phyloP scores from a whole-genome alignment of 2,329 filamentous ascomycete species.

The Epicoccum nigrum region DNA sequence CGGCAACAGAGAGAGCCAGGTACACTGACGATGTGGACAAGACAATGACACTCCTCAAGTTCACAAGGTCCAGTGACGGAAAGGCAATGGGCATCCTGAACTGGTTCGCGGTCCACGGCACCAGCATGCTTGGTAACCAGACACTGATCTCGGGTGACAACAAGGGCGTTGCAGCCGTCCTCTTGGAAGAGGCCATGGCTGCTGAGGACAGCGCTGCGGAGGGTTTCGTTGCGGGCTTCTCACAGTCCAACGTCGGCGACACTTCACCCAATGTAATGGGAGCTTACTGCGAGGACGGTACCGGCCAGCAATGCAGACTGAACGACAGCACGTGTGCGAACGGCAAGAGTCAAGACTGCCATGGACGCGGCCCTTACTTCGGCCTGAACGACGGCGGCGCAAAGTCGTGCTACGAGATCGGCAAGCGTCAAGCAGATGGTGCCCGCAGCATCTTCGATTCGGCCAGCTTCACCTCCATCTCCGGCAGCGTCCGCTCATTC shows the following conservation, averaged over 20 bases:
- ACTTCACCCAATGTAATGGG: slow-evolving; percentile 87
- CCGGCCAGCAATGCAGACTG: slow-evolving; percentile 69
- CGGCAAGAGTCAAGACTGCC: slow-evolving; percentile 72
- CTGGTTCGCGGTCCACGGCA: slow-evolving; percentile 93
- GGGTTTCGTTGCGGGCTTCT: slow-evolving; percentile 87
- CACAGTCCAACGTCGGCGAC: slow-evolving; percentile 89
- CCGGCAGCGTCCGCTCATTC: slow-evolving; percentile 74
- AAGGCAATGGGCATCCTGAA: slow-evolving; percentile 82
- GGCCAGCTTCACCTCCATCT: slow-evolving; percentile 57
- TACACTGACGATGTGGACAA: slow-evolving; percentile 76
- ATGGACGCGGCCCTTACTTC: slow-evolving; percentile 75
- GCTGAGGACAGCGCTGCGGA: slow-evolving; percentile 57
- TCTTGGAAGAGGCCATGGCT: slow-evolving; percentile 75
- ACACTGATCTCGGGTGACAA: slow-evolving; percentile 93
- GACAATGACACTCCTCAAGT: slow-evolving; percentile 78
- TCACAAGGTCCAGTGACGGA: slow-evolving; percentile 73
- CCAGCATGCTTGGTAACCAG: slow-evolving; percentile 89
- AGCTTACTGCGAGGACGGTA: slow-evolving; percentile 87
- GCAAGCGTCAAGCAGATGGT: slow-evolving; percentile 70
- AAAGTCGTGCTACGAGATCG: slow-evolving; percentile 77
- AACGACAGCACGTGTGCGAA: slow-evolving; percentile 82
- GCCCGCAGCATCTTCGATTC: slow-evolving; percentile 65
- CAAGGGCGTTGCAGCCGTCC: slow-evolving; percentile 87
- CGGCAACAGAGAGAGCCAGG: slow-evolving; percentile 71
- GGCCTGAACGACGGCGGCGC: slow-evolving; percentile 67